phyloP scores from a whole-genome alignment of 352 stramenopile species.

The Pythium biforme region DNA sequence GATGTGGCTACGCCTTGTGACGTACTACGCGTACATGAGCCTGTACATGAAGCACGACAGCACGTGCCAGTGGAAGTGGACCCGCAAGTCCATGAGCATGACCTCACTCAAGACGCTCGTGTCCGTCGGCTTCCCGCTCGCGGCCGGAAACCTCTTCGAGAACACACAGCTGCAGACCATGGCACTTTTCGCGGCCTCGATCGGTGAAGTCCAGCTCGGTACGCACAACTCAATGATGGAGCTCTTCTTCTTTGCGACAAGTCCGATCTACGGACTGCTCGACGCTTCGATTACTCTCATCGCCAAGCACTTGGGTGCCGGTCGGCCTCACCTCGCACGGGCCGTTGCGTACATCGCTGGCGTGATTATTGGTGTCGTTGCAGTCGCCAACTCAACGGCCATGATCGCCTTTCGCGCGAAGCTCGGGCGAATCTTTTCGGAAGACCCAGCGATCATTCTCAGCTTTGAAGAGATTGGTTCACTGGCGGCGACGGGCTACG shows the following conservation, averaged over 20 bases:
- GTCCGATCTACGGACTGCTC: slow-evolving; percentile 67
- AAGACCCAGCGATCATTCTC: slow-evolving; percentile 52
- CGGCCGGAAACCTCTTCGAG: slow-evolving; percentile 67
- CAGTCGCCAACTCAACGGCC: slow-evolving; percentile 35
- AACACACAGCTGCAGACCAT: slow-evolving; percentile 80
- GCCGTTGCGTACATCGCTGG: slow-evolving; percentile 53
- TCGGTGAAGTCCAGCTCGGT: slow-evolving; percentile 71
- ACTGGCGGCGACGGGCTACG: slow-evolving; percentile 55
- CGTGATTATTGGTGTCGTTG: slow-evolving; percentile 38
- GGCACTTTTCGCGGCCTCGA: slow-evolving; percentile 63
- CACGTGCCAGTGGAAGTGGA: slow-evolving; percentile 52
- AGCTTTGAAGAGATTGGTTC: slow-evolving; percentile 56
- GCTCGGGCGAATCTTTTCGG: slow-evolving; percentile 66
- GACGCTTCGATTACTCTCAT: slow-evolving; percentile 60
- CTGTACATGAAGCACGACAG: slow-evolving; percentile 44
- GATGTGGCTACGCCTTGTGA: slow-evolving; percentile 44
- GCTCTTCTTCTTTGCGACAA: slow-evolving; percentile 86
- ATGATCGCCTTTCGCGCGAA: slow-evolving; percentile 41
- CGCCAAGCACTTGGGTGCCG: slow-evolving; percentile 57
- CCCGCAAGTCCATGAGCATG: slow-evolving; percentile 37
- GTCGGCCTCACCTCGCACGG: slow-evolving; percentile 36
- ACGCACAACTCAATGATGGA: slow-evolving; percentile 86
- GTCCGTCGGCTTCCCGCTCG: slow-evolving; percentile 50
- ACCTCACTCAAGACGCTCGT: slow-evolving; percentile 47
- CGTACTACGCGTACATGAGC: slow-evolving; percentile 72